phyloP scores from a whole-genome alignment of 345 rosid species.

The Hirschfeldia incana region DNA sequence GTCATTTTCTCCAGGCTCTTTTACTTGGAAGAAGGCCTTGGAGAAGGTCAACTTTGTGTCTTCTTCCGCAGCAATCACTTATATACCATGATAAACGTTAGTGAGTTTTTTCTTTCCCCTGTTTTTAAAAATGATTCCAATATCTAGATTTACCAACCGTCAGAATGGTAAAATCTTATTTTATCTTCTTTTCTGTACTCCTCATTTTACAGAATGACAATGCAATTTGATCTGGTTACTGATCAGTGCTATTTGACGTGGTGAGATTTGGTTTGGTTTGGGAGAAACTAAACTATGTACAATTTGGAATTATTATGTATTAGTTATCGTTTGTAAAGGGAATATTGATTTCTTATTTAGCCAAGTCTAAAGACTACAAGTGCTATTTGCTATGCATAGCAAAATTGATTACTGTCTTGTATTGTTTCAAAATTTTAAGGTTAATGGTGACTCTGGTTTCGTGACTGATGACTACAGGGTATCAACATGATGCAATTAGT shows the following conservation, averaged over 20 bases:
- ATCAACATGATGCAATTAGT: slow-evolving; percentile 62
- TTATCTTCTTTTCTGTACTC: slow-evolving; percentile 4
- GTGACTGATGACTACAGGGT: slow-evolving; percentile 72
- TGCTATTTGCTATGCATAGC: not conserved
- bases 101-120: slow-evolving; percentile 12
- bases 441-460: slow-evolving; percentile 78
- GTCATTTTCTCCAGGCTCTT: slow-evolving; percentile 50
- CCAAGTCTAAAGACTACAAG: not conserved
- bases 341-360: not conserved
- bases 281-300: slow-evolving; percentile 81
- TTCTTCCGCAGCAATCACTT: slow-evolving; percentile 94
- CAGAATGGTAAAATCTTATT: not conserved
- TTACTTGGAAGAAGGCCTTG: slow-evolving; percentile 37
- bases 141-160: not conserved
- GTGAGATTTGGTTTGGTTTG: slow-evolving; percentile 68
- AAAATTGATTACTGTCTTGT: not conserved
- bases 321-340: not conserved
- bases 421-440: slow-evolving; percentile 46
- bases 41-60: slow-evolving; percentile 80
- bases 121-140: not conserved
- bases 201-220: slow-evolving; percentile 57
- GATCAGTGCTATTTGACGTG: slow-evolving; percentile 79
- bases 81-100: slow-evolving; percentile 90
- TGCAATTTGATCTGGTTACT: slow-evolving; percentile 74
- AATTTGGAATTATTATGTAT: not conserved